Evolutionary conservation across 768 basidiomycete species (phyloP).

Genomic region (Xerocomellus chrysenteron): DNA sequence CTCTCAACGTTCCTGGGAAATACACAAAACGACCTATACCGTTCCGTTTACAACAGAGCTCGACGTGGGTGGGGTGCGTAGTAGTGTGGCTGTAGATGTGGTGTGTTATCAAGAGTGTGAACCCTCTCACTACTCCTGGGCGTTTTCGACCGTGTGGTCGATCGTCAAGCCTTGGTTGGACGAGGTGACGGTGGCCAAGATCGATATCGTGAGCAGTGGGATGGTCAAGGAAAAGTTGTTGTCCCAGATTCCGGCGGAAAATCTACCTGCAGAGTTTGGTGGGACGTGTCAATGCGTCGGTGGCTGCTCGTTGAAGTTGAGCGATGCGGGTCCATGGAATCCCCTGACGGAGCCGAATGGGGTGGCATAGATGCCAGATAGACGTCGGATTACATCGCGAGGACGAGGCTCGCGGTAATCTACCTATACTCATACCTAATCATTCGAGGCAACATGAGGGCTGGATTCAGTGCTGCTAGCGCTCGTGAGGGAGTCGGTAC

Average conservation of each 20-base stretch:
- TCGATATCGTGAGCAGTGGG: conserved; percentile 77
- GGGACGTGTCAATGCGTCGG: conserved; percentile 74
- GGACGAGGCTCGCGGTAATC: conserved; percentile 22
- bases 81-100: too few relatives aligned
- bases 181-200: conserved; percentile 92
- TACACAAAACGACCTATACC: too few relatives aligned
- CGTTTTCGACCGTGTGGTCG: conserved; percentile 85
- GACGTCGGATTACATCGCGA: not conserved
- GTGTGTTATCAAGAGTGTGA: too few relatives aligned
- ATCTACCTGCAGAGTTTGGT: conserved; percentile 83
- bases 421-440: conserved; percentile 33
- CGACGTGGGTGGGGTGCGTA: too few relatives aligned
- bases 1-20: too few relatives aligned
- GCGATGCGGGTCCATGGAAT: conserved; percentile 94
- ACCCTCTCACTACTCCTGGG: conserved; percentile 48
- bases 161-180: conserved; percentile 94
- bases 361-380: conserved; percentile 18
- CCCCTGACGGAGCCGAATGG: conserved; percentile 17
- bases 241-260: conserved; percentile 80
- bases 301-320: conserved; percentile 82
- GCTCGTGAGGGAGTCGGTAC: too few relatives aligned
- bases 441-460: conserved; percentile 18
- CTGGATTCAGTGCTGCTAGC: conserved; percentile 3
- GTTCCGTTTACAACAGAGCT: too few relatives aligned
- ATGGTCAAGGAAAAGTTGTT: conserved; percentile 71